Percentiles rank a stretch among this genome's conserved stretches.
Conservation (phyloP, 179 eudicot species). For the Patellifolia procumbens region DNA sequence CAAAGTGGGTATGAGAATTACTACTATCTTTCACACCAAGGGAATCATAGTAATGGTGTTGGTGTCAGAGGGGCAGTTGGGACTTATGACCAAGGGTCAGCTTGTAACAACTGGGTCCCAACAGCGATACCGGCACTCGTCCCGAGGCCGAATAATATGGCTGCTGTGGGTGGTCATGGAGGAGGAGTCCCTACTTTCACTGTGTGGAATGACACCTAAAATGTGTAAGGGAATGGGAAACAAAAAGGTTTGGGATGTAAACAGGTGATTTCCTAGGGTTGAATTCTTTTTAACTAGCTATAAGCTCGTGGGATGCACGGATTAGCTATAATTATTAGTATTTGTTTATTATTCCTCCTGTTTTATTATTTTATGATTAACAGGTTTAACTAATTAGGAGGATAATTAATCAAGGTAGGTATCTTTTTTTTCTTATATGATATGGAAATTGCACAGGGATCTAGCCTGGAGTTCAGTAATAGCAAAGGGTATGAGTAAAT, state of each 20-base stretch:
- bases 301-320: too few relatives aligned
- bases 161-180: slow-evolving; percentile 39
- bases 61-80: slow-evolving; percentile 33
- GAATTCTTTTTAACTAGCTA: slow-evolving; percentile 8
- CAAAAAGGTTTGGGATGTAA: slow-evolving; percentile 16
- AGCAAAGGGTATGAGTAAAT: slow-evolving; percentile 38
- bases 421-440: not conserved
- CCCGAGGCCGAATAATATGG: slow-evolving; percentile 37
- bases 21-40: slow-evolving; percentile 44
- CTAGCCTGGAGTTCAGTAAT: slow-evolving; percentile 56
- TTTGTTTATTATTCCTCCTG: slow-evolving; percentile 21
- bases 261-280: slow-evolving; percentile 15
- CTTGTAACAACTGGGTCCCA: slow-evolving; percentile 62
- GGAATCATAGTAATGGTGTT: slow-evolving; percentile 14
- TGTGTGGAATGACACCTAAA: slow-evolving; percentile 64
- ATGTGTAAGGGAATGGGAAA: not conserved
- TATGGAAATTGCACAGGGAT: slow-evolving; percentile 41
- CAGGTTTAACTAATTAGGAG: slow-evolving; percentile 22
- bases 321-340: too few relatives aligned
- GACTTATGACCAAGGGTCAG: slow-evolving; percentile 46
- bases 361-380: too few relatives aligned
- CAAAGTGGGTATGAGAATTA: slow-evolving; percentile 40
- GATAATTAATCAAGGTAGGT: slow-evolving; percentile 11
- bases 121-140: slow-evolving; percentile 59
- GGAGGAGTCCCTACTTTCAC: slow-evolving; percentile 55